Conservation (phyloP, 257 asterid genomes). For the Anisodus tanguticus region DNA sequence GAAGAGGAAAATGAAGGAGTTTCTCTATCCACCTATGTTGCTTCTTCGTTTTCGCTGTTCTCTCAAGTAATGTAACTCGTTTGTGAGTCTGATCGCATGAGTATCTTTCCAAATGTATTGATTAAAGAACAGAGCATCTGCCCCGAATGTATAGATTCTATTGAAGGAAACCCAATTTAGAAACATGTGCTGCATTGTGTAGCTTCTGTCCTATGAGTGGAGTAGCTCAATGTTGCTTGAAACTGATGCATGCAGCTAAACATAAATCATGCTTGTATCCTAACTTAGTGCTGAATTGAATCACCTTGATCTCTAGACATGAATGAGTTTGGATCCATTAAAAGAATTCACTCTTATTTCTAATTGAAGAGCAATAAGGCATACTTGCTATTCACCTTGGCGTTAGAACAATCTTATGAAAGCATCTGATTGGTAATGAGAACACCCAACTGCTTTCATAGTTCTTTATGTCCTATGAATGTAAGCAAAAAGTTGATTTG, state of each 20-base stretch:
- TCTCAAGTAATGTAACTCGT: not conserved
- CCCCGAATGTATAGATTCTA: not conserved
- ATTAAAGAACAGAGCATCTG: not conserved
- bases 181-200: not conserved
- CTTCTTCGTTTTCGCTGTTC: not conserved
- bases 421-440: not conserved
- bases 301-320: not conserved
- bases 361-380: not conserved
- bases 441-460: not conserved
- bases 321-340: not conserved
- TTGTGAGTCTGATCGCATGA: not conserved
- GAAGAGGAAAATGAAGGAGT: slow-evolving; percentile 3
- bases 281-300: not conserved
- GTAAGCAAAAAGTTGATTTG: not conserved
- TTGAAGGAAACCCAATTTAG: slow-evolving; percentile 4
- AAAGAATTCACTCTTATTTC: not conserved
- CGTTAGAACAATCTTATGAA: not conserved
- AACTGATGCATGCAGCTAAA: not conserved
- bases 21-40: slow-evolving; percentile 6
- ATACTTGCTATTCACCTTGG: not conserved
- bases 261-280: not conserved
- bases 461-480: not conserved
- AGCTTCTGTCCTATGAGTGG: not conserved
- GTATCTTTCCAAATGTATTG: not conserved
- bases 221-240: not conserved